A percentile compares a stretch with the other conserved stretches of the same genome.
Evolutionary conservation across 75 land plant species (phyloP).

Genomic region (Pinus tabuliformis): DNA sequence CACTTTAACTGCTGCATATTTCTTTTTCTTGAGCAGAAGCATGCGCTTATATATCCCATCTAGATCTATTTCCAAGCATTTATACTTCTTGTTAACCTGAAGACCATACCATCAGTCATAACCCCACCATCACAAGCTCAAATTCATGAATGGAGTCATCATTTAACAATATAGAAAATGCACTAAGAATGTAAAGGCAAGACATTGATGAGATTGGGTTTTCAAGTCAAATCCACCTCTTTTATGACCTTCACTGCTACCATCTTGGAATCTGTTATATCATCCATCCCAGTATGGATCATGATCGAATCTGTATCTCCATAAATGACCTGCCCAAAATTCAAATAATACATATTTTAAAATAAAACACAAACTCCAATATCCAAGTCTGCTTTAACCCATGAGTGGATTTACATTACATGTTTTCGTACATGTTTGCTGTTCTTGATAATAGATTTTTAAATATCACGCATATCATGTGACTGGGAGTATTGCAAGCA

Average conservation of each 20-base stretch:
- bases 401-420: too few relatives aligned
- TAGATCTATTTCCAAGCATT: slow-evolving; percentile 90
- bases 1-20: slow-evolving; percentile 95
- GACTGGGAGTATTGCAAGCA: too few relatives aligned
- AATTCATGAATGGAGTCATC: too few relatives aligned
- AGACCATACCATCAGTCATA: neutral
- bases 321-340: slow-evolving; percentile 82
- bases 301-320: slow-evolving; percentile 99
- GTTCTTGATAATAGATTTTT: too few relatives aligned
- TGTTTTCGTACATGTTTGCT: too few relatives aligned
- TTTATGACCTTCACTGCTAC: slow-evolving; percentile 84
- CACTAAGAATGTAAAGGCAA: neutral
- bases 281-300: slow-evolving; percentile 94
- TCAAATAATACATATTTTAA: neutral
- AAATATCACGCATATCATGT: too few relatives aligned
- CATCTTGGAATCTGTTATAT: slow-evolving; percentile 60
- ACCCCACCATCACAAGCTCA: too few relatives aligned
- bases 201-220: neutral
- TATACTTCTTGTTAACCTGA: slow-evolving; percentile 95
- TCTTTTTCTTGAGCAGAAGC: slow-evolving; percentile 96
- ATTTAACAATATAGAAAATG: neutral
- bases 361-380: too few relatives aligned
- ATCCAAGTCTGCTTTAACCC: too few relatives aligned
- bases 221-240: slow-evolving; percentile 52
- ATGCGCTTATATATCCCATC: slow-evolving; percentile 99